Percentiles rank a stretch among this genome's conserved stretches.
Conservation (phyloP, 805 yeast species). For the Metschnikowia reukaufii region DNA sequence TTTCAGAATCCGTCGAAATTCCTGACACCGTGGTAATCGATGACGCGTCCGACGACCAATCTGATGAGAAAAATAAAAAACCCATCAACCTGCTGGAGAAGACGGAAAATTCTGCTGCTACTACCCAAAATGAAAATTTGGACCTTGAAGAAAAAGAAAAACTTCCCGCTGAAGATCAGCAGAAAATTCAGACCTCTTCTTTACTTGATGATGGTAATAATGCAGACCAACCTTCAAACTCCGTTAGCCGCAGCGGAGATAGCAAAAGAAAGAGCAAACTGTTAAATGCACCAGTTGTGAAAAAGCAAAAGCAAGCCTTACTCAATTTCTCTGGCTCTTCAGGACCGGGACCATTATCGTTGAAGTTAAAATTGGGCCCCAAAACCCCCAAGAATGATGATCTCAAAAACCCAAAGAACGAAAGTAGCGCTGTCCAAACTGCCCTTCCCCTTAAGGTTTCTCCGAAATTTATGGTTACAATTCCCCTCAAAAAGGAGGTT, state of each 20-base stretch:
- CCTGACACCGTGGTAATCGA: background rate
- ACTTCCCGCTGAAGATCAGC: too few species aligned
- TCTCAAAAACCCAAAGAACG: background rate
- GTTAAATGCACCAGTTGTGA: background rate
- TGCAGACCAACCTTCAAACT: too few species aligned
- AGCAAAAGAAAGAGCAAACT: background rate
- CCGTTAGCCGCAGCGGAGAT: background rate
- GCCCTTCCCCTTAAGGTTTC: background rate
- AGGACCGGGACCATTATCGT: background rate
- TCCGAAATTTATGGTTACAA: conserved; percentile 1
- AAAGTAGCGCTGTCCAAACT: too few species aligned
- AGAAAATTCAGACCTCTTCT: too few species aligned
- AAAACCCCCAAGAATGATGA: background rate
- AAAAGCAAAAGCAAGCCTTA: background rate
- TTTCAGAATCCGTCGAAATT: background rate
- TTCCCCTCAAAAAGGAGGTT: background rate
- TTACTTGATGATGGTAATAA: too few species aligned
- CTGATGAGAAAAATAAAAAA: background rate
- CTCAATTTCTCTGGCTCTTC: background rate
- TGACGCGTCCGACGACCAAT: background rate
- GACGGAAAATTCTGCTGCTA: background rate
- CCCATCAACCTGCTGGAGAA: background rate
- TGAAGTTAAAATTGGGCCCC: background rate
- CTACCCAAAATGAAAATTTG: too few species aligned
- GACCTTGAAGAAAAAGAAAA: too few species aligned